Base-by-base conservation (phyloP, 306 rosid species). In the Corylus avellana region DNA sequence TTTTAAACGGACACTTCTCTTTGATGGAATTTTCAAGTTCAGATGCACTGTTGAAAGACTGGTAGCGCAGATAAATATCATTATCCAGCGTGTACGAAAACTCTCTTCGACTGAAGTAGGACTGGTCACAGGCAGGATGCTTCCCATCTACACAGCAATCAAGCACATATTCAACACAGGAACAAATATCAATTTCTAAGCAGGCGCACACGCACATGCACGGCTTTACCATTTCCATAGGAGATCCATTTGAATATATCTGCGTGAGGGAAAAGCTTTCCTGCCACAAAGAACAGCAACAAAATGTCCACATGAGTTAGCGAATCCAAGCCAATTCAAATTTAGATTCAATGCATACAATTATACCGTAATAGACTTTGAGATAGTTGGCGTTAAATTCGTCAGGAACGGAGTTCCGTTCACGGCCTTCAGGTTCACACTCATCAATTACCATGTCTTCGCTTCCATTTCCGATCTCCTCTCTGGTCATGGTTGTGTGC, bases 41-140 rank as follows among this genome's bases (percentile, higher is more conserved):
- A 0, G 83, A 58, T 8, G 78, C 89, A 16, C 56, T 88, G 79
- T 86, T 85, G 84, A 89, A 95, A 39, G 99, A 90, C 72, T 89
- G 92, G 82, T 78, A 95, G 22, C 98, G 92, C 75, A 90, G 75
- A 83, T 84, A 93, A 68, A 93, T 84, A 58, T 95, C 94, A 64
- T 89, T 84, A n/a, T 88, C 92, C 62, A 90, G 80, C 13, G 98
- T 91, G 86, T 84, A 91, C 0, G 99, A 90, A 79, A 93, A 93
- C 66, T 93, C 98, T 84, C 98, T 90, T 72, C 97, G 84, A 70
- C 94, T 85, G 58, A 91, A 72, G 70, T 95, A 93, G 50, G 97
- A 87, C 46, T 80, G 83, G 74, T 93, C 94, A 70, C 93, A 91
- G 25, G 85, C 97, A 35, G 98, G 99, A 82, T 95, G 99, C 91